Base-by-base conservation (phyloP, 768 basidiomycete genomes). In the Suillus paluster region DNA sequence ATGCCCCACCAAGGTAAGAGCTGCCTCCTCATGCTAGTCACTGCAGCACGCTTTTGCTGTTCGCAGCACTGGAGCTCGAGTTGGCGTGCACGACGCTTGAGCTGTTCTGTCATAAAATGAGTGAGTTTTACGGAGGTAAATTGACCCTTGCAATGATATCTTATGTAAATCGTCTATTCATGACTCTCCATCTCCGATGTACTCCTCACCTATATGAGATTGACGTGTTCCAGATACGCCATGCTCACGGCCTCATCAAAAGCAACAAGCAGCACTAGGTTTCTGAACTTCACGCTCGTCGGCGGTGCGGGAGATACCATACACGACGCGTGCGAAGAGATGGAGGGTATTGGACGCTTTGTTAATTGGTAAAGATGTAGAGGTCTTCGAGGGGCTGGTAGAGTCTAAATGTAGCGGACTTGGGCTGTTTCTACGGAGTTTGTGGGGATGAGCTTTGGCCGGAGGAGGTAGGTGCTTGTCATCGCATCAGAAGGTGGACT, bases 341-440 rank as follows among this genome's bases (percentile, higher is more conserved):
- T 96, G 94, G 0, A 99, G 83, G 0, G 97, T 99, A 71, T 99
- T 99, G n/a, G 93, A 95, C 9, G 94, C 93, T 76, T 97, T 98
- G 80, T 98, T 99, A 59, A 97, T 99, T 96, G 66, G 99, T 84
- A 67, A 99, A 84, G 63, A 99, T 97, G 78, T 98, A 99, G 27
- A 99, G 87, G 74, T 98, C 95, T 75, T 97, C 95, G 50, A 98
- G 85, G 0, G 95, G 95, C 71, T 97, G 95, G 76, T 97, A 98
- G 64, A n/a, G n/a, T n/a, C n/a, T n/a, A n/a, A n/a, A 98, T 95
- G 73, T 95, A 98, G 68, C 95, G 91, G 56, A 97, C 95, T 76
- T 99, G 95, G 42, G 91, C 77, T 0, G 94, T 97, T 81, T 94
- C 96, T 68, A 97, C 91, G n/a, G 94, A 94, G 71, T 93, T 94